Percentiles rank a stretch among this genome's conserved stretches.
phyloP scores from a whole-genome alignment of 2,329 filamentous ascomycete species.

The Pseudogymnoascus sp. region DNA sequence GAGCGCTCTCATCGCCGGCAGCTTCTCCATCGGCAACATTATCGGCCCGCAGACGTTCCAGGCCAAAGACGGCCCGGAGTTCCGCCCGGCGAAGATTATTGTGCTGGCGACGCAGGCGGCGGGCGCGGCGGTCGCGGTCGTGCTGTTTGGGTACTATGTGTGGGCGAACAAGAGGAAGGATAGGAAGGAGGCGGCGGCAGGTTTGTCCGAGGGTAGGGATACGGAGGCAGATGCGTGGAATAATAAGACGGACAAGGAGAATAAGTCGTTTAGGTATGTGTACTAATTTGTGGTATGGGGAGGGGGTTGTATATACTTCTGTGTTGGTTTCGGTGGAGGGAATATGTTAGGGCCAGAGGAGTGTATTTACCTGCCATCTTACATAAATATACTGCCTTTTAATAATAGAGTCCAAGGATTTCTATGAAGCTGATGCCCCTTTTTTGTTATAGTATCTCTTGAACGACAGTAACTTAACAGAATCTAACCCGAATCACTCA shows the following conservation, averaged over 20 bases:
- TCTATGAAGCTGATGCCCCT: background rate
- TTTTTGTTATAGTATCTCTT: background rate
- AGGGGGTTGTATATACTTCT: background rate
- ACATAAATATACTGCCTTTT: background rate
- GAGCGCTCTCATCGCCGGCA: conserved; percentile 40
- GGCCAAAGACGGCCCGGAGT: conserved; percentile 43
- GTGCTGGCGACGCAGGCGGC: conserved; percentile 40
- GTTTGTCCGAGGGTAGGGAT: conserved; percentile 14
- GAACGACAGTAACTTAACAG: no score
- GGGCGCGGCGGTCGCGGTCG: conserved; percentile 32
- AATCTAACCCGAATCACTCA: no score
- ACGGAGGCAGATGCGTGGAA: conserved; percentile 40
- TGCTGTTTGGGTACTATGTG: conserved; percentile 44
- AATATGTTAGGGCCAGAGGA: background rate
- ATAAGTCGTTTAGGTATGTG: conserved; percentile 49
- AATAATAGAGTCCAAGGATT: no score
- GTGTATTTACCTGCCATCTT: background rate
- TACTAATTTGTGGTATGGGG: conserved; percentile 27
- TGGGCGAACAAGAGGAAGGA: conserved; percentile 36
- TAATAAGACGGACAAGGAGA: conserved; percentile 50
- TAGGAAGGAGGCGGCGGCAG: conserved; percentile 35
- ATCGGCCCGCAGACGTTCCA: conserved; percentile 52
- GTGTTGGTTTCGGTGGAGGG: background rate
- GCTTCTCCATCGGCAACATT: conserved; percentile 48
- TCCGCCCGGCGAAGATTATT: conserved; percentile 45